phyloP scores from a whole-genome alignment of 169 alveolate genomes.

The Plasmodium blacklocki region DNA sequence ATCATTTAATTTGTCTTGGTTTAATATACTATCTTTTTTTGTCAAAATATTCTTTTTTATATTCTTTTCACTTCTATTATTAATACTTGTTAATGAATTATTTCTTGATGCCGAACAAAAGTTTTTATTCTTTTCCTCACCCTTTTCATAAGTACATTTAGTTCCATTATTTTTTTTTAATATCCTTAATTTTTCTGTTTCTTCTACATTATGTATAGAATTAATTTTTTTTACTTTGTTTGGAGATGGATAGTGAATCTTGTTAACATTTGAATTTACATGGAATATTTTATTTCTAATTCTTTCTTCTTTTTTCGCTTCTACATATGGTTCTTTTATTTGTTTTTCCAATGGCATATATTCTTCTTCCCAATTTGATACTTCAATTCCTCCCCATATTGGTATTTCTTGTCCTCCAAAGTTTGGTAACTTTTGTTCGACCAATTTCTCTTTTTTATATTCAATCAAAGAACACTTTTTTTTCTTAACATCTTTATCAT shows the following conservation, averaged over 20 bases:
- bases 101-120: constrained; percentile 12
- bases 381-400: too few species aligned
- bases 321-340: neutral
- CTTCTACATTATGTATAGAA: neutral
- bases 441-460: neutral
- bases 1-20: neutral
- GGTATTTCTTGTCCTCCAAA: neutral
- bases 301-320: neutral
- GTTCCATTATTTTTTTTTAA: constrained; percentile 6
- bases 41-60: constrained; percentile 5
- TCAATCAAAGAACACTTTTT: too few species aligned
- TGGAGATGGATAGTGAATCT: constrained; percentile 11
- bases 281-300: neutral
- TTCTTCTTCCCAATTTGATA: too few species aligned
- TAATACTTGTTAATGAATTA: neutral
- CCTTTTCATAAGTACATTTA: constrained; percentile 4
- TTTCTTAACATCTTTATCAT: too few species aligned
- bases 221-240: neutral
- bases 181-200: neutral
- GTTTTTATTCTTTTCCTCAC: constrained; percentile 1
- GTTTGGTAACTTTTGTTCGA: constrained; percentile 10
- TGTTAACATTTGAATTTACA: constrained; percentile 39
- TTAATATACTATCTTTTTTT: constrained; percentile 12
- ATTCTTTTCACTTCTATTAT: neutral
- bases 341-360: too few species aligned